Evolutionary conservation across 2,329 filamentous ascomycete species (phyloP), one percentile per base, ranked within the genome.

Genomic region (Furcasterigmium sp.): DNA sequence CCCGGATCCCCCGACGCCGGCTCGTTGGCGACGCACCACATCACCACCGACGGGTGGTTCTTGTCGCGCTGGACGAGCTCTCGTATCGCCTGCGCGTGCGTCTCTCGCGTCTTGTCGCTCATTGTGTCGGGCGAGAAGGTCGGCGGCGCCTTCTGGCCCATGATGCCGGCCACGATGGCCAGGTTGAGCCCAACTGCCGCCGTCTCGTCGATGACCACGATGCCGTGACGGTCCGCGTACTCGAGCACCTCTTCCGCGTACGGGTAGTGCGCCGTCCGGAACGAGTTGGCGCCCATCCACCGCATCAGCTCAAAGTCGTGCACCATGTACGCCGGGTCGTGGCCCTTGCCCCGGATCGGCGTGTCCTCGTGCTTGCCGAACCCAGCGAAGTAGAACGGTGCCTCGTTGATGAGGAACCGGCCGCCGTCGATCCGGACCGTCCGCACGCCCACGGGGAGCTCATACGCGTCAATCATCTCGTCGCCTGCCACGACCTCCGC

Each of bases 281-380:
- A 61, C 4, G 58, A 61, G 44, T 61, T 61, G 2, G 58, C 58
- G 3, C 55, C 55, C 1, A 54, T 54, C 56, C 58, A 60, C 15
- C 52, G 39, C 39, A 61, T 44, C 8, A 61, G 47, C 18, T 54
- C 44, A 41, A 58, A 61, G 38, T 61, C 58, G 37, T 59, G 58
- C 3, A 61, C 46, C 53, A 61, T 56, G 45, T 56, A 58, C 2
- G 55, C 55, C 11, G 51, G 48, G 10, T 61, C 57, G 44, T 57
- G 51, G 15, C 56, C 58, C 29, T 57, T 59, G 4, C 53, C 56
- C 10, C 57, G 56, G n/a, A 59, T 38, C 3, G 50, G 41, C 8
- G 45, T 42, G 32, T 59, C 57, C 21, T 59, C 56, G 35, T 59
- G 57, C 40, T 51, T 59, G 26, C 57, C 57, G 18, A 58, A 59